Base-by-base conservation (phyloP, 164 flowering plant genomes). In the Vitis amurensis region DNA sequence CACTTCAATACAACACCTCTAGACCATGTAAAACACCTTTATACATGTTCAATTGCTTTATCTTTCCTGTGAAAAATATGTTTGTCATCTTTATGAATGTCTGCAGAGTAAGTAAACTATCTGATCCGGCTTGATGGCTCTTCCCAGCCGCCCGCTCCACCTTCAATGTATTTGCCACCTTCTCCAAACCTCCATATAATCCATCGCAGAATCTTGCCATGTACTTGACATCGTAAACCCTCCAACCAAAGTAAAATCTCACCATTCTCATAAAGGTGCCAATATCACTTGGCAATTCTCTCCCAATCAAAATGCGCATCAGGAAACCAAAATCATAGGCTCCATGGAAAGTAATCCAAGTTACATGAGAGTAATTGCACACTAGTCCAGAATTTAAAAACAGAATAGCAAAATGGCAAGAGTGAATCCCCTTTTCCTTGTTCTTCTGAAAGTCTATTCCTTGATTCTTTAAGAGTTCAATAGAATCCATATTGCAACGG, bases 371-470 rank as follows among this genome's bases (percentile, higher is more conserved):
- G 3, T 69, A 67, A 69, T 72, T 68, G 55, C 67, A 78, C 23
- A 77, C 70, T 13, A 79, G 63, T 3, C 81, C 81, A 8, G 74
- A 72, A 0, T 59, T 13, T 67, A 77, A 55, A 64, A 82, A 37
- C 50, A 69, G 57, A 68, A 64, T 63, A 2, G 74, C 74, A 52
- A 82, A 82, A 8, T 14, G 47, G 50, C 4, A 48, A 8, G 83
- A 79, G 56, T 71, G 73, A 12, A 79, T 30, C 13, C 85, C 85
- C 11, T 67, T 17, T 0, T 16, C 50, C 13, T 61, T 59, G 74
- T 75, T 75, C 70, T 14, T 48, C 55, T 75, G 63, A 68, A 82
- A 77, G 63, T 82, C 83, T 56, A 82, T 76, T 3, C 85, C 83
- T 6, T 76, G 82, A 7, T 62, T 23, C 9, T 23, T 27, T 16